A percentile compares a stretch with the other conserved stretches of the same genome.
These are phyloP conservation scores for Paramecium sonneborni DNA, from an alignment of 73 alveolate species.

Conservation along the genomic window DNA sequence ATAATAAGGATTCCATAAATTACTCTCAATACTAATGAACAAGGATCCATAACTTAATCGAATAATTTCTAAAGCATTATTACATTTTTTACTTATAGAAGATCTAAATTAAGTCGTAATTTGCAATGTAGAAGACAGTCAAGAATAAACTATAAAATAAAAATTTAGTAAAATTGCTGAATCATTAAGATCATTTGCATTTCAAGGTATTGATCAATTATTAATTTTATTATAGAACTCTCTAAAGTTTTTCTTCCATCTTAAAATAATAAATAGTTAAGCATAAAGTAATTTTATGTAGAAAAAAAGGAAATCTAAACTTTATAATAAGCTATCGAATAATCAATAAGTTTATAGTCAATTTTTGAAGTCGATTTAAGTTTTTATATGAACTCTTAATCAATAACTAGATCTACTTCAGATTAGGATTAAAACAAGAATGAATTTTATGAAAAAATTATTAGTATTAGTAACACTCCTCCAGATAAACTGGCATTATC, in stretches of 20 bases:
- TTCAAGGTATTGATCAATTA: not conserved
- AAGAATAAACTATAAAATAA: slow-evolving; percentile 15
- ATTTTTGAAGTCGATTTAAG: slow-evolving; percentile 28
- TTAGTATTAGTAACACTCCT: not conserved
- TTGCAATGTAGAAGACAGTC: not conserved
- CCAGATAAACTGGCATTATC: slow-evolving; percentile 7
- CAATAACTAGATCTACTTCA: not conserved
- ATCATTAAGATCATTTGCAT: slow-evolving; percentile 39
- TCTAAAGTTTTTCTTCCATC: not conserved
- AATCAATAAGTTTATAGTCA: not conserved
- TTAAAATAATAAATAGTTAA: not conserved
- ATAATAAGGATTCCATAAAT: slow-evolving; percentile 50
- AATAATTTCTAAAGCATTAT: slow-evolving; percentile 13
- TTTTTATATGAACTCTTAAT: not conserved
- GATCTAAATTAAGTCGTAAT: slow-evolving; percentile 4
- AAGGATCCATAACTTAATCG: slow-evolving; percentile 34
- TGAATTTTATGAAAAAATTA: slow-evolving; percentile 13
- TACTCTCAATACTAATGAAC: not conserved
- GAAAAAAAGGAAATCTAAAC: not conserved
- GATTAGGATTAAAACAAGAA: slow-evolving; percentile 1
- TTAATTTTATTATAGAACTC: not conserved
- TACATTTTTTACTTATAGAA: slow-evolving; percentile 21
- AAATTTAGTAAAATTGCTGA: slow-evolving; percentile 17
- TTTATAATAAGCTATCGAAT: not conserved
- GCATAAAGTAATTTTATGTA: not conserved